phyloP scores from a whole-genome alignment of 225 moss, liverwort and hornwort genomes.

The Antitrichia curtipendula region DNA sequence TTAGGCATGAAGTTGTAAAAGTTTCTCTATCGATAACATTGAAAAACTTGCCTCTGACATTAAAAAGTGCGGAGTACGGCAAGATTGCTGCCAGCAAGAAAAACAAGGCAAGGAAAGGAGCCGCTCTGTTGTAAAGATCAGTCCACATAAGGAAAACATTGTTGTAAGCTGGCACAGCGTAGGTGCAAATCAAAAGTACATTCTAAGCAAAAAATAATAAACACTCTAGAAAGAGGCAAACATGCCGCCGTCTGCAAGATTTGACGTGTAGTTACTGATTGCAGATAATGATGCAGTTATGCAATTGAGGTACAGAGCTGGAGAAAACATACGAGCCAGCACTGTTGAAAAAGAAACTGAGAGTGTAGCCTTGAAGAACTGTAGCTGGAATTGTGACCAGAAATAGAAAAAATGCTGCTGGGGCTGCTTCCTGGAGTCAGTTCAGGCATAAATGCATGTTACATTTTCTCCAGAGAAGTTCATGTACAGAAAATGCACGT shows the following conservation, averaged over 20 bases:
- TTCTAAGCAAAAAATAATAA: neutral
- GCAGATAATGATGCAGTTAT: neutral
- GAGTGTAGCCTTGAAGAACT: conserved; percentile 51
- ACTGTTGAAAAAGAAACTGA: conserved; percentile 54
- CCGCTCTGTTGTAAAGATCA: conserved; percentile 41
- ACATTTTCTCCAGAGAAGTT: neutral
- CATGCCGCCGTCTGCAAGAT: neutral
- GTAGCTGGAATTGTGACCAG: conserved; percentile 64
- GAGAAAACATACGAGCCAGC: conserved; percentile 38
- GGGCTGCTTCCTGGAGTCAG: conserved; percentile 54
- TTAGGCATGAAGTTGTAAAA: neutral
- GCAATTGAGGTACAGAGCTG: neutral
- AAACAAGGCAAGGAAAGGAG: conserved; percentile 48
- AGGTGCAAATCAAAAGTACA: neutral
- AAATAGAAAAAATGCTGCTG: conserved; percentile 53
- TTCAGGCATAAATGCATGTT: neutral
- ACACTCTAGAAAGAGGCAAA: neutral
- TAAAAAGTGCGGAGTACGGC: conserved; percentile 48
- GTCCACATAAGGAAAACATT: neutral
- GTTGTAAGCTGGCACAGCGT: neutral
- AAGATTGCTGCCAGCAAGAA: conserved; percentile 52
- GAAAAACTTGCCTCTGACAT: conserved; percentile 32
- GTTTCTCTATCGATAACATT: neutral
- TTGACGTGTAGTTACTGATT: neutral
- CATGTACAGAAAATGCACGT: neutral